Base-by-base conservation (phyloP, 1,139 yeast genomes). In the Kodamaea suecica region DNA sequence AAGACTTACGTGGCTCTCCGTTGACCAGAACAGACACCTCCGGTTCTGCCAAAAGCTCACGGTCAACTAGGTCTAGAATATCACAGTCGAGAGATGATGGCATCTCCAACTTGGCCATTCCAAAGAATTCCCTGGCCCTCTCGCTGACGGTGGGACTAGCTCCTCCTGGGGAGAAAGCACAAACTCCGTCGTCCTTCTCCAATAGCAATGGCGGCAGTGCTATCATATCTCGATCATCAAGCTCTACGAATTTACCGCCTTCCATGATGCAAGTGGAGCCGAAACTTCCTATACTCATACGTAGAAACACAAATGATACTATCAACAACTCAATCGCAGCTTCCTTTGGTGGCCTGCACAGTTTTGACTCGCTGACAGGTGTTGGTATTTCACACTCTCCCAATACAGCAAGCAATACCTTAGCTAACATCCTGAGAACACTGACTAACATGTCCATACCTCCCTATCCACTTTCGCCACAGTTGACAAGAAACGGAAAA, bases 201-300 rank as follows among this genome's bases (percentile, higher is more conserved):
- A 33, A 33, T 37, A 21, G 31, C 6, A 17, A 24, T n/a, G 33
- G 33, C 16, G 25, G 31, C 6, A 17, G 28, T n/a, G 33, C 37
- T 15, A 15, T 21, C 17, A 27, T 34, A 4, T 29, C 31, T 35
- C 26, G 38, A 13, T 34, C 46, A 9, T 23, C 33, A n/a, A 39
- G 38, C 14, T 37, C 33, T 43, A 45, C 36, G 33, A 59, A 53
- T 38, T 59, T 73, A 37, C 88, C 88, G 3, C 84, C 88, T 8
- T 79, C 85, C 7, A 80, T 81, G 88, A 63, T 71, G 13, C 78
- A 74, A 44, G 65, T 78, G 38, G 80, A 75, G 39, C 88, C 90
- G 9, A 80, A 77, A 47, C 76, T 79, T 16, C 88, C 90, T 3
- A 82, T 82, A 33, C 64, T 82, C 48, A 52, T 68, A 29, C 49